Conservation (phyloP, 768 basidiomycete species). For the Tubosaeta brunneosetosa region DNA sequence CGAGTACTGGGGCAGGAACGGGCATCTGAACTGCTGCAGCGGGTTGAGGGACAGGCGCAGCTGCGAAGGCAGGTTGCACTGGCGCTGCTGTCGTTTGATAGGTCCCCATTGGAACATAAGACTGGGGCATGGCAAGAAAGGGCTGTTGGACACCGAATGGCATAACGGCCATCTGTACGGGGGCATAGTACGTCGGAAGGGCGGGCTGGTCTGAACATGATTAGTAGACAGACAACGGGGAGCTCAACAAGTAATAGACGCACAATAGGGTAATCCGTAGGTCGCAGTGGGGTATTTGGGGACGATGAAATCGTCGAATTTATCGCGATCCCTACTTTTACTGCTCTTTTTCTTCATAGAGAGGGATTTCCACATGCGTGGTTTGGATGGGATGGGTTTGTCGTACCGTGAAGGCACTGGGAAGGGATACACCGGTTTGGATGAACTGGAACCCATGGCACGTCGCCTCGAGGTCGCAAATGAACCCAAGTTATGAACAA, state of each 20-base stretch:
- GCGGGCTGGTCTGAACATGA: conserved; percentile 18
- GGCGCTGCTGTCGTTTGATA: conserved; percentile 13
- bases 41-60: background rate
- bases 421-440: conserved; percentile 17
- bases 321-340: conserved; percentile 18
- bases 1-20: background rate
- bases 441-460: conserved; percentile 24
- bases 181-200: conserved; percentile 28
- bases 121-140: conserved; percentile 24
- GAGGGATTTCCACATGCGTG: conserved; percentile 17
- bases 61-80: conserved; percentile 10
- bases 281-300: conserved; percentile 12
- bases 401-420: conserved; percentile 13
- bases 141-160: conserved; percentile 27
- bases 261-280: conserved; percentile 24
- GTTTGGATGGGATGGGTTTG: conserved; percentile 1
- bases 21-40: conserved; percentile 3
- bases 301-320: conserved; percentile 14
- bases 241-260: conserved; percentile 4
- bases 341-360: conserved; percentile 14
- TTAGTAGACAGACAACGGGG: conserved; percentile 6
- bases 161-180: conserved; percentile 21
- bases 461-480: background rate
- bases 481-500: background rate
- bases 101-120: conserved; percentile 24